Evolutionary conservation across 371 early-diverging fungal species (phyloP).

Genomic region (Spraguea lophii): DNA sequence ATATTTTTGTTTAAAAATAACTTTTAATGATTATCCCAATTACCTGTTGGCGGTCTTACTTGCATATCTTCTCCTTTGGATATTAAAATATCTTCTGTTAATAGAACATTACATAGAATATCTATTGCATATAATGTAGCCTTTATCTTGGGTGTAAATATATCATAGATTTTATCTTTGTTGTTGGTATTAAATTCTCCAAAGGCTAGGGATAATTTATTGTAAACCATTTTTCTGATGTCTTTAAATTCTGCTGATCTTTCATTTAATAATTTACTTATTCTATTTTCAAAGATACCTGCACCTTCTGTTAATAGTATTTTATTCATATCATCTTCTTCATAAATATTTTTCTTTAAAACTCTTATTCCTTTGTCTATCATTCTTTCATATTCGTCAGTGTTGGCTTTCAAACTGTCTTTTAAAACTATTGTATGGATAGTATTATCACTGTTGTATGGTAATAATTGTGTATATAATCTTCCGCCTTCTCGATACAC

Average conservation of each 20-base stretch:
- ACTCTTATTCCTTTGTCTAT: constrained; percentile 14
- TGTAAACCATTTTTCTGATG: constrained; percentile 3
- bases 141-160: constrained; percentile 27
- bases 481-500: constrained; percentile 19
- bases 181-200: neutral
- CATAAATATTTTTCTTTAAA: constrained; percentile 18
- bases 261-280: neutral
- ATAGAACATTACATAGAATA: constrained; percentile 31
- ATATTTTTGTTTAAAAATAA: too few relatives aligned
- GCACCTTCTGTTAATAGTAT: neutral
- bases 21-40: constrained; percentile 19
- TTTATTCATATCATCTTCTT: constrained; percentile 1
- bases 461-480: constrained; percentile 25
- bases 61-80: constrained; percentile 35
- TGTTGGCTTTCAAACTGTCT: constrained; percentile 22
- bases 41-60: constrained; percentile 13
- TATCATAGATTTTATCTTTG: constrained; percentile 24
- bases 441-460: neutral
- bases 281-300: constrained; percentile 10
- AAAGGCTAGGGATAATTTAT: constrained; percentile 11
- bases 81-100: constrained; percentile 42
- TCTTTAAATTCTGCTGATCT: constrained; percentile 11
- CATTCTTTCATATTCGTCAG: constrained; percentile 39
- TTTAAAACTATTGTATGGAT: constrained; percentile 37
- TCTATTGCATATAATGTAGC: constrained; percentile 38